Evolutionary conservation across 352 stramenopile species (phyloP).

Genomic region (Phytopythium oedochilum): DNA sequence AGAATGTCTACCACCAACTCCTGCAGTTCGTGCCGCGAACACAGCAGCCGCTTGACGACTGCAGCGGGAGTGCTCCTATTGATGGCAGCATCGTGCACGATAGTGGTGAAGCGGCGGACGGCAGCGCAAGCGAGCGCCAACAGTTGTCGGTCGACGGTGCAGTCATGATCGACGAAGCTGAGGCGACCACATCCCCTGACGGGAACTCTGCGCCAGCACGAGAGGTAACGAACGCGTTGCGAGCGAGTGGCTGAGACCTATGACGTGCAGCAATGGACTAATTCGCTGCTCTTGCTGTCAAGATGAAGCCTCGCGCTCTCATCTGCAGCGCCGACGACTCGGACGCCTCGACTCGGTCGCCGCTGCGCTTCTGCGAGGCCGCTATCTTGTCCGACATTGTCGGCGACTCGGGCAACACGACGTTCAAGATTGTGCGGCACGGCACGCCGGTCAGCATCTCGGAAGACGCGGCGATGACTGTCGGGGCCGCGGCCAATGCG

Average conservation of each 20-base stretch:
- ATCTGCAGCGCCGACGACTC: slow-evolving; percentile 25
- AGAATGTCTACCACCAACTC: slow-evolving; percentile 33
- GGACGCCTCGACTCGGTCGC: not conserved
- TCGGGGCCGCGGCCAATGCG: not conserved
- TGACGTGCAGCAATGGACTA: not conserved
- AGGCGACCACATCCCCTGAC: not conserved
- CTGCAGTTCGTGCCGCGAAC: slow-evolving; percentile 7
- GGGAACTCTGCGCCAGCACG: not conserved
- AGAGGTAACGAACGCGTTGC: not conserved
- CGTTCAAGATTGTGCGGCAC: slow-evolving; percentile 38
- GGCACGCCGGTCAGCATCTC: slow-evolving; percentile 29
- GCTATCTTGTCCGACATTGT: slow-evolving; percentile 41
- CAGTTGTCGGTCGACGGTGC: not conserved
- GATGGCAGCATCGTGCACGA: not conserved
- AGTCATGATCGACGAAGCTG: not conserved
- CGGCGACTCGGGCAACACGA: slow-evolving; percentile 40
- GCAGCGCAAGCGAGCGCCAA: not conserved
- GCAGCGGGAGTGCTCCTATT: too few relatives aligned
- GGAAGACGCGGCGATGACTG: slow-evolving; percentile 25
- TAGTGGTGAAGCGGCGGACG: not conserved
- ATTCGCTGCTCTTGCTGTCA: not conserved
- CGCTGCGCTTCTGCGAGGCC: slow-evolving; percentile 30
- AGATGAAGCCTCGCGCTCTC: slow-evolving; percentile 28
- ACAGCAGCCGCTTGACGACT: not conserved
- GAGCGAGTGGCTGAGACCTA: too few relatives aligned